Conservation (phyloP, 1,284 basidiomycete species). For the Trametes polyzona region DNA sequence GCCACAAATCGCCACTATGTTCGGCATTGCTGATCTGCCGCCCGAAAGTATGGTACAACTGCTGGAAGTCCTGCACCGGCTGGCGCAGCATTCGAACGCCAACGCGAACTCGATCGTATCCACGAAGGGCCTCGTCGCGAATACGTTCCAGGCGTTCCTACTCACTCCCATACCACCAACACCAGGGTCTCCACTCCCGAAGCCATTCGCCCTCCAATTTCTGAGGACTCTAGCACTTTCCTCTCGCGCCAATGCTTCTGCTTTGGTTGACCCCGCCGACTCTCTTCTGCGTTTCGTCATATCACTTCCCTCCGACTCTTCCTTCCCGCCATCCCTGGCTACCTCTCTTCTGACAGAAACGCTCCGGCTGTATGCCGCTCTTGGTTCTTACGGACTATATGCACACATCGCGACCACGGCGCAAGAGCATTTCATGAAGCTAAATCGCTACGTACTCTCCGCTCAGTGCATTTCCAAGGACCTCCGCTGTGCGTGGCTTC, state of each 20-base stretch:
- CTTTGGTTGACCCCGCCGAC: constrained; percentile 61
- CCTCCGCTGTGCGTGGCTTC: constrained; percentile 53
- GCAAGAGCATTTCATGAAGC: constrained; percentile 51
- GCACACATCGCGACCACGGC: constrained; percentile 68
- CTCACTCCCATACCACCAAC: constrained; percentile 50
- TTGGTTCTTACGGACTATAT: constrained; percentile 83
- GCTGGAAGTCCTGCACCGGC: constrained; percentile 63
- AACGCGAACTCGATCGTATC: constrained; percentile 58
- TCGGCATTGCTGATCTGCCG: constrained; percentile 48
- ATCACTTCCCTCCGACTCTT: constrained; percentile 56
- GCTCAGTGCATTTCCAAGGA: constrained; percentile 39
- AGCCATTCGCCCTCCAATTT: constrained; percentile 61
- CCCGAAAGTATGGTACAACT: constrained; percentile 59
- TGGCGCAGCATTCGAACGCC: constrained; percentile 59
- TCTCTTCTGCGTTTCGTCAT: constrained; percentile 79
- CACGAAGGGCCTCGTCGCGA: constrained; percentile 58
- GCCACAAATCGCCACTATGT: constrained; percentile 47
- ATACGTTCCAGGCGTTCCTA: constrained; percentile 59
- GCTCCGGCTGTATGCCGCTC: constrained; percentile 64
- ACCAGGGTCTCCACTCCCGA: constrained; percentile 41
- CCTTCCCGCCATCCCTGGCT: constrained; percentile 48
- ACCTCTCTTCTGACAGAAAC: constrained; percentile 58
- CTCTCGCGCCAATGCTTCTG: constrained; percentile 68
- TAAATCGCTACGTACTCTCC: constrained; percentile 50
- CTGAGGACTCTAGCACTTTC: constrained; percentile 64